Evolutionary conservation across 2,329 filamentous ascomycete species (phyloP).

Genomic region (Diaporthe capsici): DNA sequence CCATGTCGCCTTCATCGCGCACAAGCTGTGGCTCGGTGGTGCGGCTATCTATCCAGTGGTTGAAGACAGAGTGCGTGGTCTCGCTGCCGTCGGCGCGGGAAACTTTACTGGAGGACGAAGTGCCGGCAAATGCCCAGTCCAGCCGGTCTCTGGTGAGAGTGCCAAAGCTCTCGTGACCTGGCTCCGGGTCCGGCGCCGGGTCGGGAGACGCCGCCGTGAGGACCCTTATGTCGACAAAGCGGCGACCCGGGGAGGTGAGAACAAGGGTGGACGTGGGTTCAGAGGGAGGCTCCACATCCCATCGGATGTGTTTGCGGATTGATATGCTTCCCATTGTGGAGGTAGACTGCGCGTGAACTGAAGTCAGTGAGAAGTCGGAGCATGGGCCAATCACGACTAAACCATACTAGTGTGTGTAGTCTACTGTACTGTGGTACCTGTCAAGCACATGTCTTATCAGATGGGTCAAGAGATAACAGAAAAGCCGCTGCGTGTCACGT

Average conservation of each 20-base stretch:
- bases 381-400: neutral
- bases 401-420: neutral
- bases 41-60: conserved; percentile 73
- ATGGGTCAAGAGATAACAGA: conserved; percentile 1
- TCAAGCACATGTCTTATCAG: conserved; percentile 10
- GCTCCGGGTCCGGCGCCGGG: conserved; percentile 4
- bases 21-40: conserved; percentile 54
- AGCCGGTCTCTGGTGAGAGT: conserved; percentile 52
- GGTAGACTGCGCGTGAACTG: neutral
- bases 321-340: conserved; percentile 65
- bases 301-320: conserved; percentile 70
- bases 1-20: conserved; percentile 71
- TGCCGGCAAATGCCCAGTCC: conserved; percentile 77
- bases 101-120: conserved; percentile 55
- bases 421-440: neutral
- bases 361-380: neutral
- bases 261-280: conserved; percentile 77
- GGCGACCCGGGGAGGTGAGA: conserved; percentile 69
- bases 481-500: neutral
- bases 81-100: conserved; percentile 46
- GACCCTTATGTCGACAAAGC: conserved; percentile 75
- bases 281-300: conserved; percentile 63
- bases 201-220: conserved; percentile 44
- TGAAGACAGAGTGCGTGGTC: conserved; percentile 61
- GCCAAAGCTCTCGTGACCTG: neutral